These are phyloP conservation scores for Dipteronia dyeriana DNA, from an alignment of 345 rosid genomes.

Conservation along the genomic window DNA sequence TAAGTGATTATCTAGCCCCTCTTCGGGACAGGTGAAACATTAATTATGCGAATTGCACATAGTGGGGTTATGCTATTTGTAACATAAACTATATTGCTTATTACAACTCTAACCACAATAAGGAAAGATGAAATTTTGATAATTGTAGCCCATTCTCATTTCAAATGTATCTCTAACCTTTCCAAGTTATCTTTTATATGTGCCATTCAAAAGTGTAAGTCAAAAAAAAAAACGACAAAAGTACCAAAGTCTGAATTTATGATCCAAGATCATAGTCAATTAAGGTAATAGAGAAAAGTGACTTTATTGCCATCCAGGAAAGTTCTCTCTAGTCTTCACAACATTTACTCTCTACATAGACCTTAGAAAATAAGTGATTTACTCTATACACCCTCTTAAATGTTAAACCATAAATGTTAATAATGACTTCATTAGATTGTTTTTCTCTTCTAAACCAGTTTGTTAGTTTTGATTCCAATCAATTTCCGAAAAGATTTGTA, in stretches of 20 bases:
- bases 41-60: too few relatives aligned
- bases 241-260: not conserved
- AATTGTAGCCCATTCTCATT: not conserved
- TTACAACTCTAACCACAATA: not conserved
- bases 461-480: not conserved
- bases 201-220: not conserved
- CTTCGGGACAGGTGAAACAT: too few relatives aligned
- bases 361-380: not conserved
- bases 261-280: not conserved
- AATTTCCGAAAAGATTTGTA: not conserved
- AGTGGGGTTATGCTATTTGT: too few relatives aligned
- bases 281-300: not conserved
- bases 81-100: too few relatives aligned
- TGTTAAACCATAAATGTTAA: too few relatives aligned
- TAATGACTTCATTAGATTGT: too few relatives aligned
- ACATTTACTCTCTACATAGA: not conserved
- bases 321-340: not conserved
- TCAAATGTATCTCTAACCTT: not conserved
- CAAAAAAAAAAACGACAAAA: too few relatives aligned
- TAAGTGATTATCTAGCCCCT: not conserved
- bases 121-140: not conserved
- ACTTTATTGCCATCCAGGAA: not conserved
- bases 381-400: too few relatives aligned
- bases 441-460: not conserved
- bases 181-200: not conserved